Evolutionary conservation across 306 rosid genomes (phyloP).

Genomic region (Abrus precatorius): DNA sequence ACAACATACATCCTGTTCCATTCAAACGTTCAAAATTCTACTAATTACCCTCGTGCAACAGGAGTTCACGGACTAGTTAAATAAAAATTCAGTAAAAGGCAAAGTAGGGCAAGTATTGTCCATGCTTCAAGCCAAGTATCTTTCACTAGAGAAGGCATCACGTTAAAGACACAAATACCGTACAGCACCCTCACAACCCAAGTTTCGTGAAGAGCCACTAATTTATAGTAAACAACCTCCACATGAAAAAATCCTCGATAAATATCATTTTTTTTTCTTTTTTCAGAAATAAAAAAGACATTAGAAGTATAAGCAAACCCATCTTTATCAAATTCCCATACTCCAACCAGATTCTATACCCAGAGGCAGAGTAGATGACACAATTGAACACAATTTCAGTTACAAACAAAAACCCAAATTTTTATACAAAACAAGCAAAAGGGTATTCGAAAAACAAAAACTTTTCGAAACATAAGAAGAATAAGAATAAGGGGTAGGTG

Average conservation of each 20-base stretch:
- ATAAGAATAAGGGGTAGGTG: not conserved
- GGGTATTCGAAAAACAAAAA: conserved; percentile 34
- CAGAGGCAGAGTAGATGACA: not conserved
- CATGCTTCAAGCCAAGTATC: conserved; percentile 4
- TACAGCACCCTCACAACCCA: not conserved
- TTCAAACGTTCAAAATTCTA: conserved; percentile 1
- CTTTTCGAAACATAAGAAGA: not conserved
- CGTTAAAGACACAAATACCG: not conserved
- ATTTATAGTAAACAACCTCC: not conserved
- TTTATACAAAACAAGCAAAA: not conserved
- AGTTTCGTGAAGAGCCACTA: not conserved
- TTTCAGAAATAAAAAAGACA: not conserved
- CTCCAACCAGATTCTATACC: not conserved
- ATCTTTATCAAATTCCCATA: not conserved
- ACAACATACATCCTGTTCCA: not conserved
- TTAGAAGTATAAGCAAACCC: not conserved
- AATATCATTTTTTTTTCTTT: not conserved
- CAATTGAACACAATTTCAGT: conserved; percentile 14
- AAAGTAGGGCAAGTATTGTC: not conserved
- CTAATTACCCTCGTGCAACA: not conserved
- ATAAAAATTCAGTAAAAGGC: not conserved
- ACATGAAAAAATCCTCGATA: not conserved
- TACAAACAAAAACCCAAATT: not conserved
- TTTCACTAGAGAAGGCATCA: not conserved
- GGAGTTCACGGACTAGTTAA: not conserved